Percentiles rank a stretch among this genome's conserved stretches.
These are phyloP conservation scores for Nadsonia starkeyi-henricii DNA, from an alignment of 1,139 yeast species.

Conservation along the genomic window DNA sequence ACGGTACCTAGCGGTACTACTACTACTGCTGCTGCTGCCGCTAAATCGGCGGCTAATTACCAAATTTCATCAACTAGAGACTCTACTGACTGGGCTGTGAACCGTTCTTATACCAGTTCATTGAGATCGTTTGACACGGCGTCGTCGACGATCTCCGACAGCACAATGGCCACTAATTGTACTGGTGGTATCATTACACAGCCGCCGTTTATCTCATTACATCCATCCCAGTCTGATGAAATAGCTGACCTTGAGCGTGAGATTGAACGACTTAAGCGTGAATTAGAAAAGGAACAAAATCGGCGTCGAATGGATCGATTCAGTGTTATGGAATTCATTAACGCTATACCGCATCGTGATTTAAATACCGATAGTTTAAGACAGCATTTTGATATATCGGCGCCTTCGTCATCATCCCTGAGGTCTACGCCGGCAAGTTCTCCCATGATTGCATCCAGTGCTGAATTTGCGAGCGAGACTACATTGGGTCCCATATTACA, in stretches of 20 bases:
- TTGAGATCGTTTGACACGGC: neutral
- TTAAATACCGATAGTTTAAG: neutral
- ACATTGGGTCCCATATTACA: neutral
- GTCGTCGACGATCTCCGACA: too few relatives aligned
- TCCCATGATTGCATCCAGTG: neutral
- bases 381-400: neutral
- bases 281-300: neutral
- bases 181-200: too few relatives aligned
- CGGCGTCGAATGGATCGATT: neutral
- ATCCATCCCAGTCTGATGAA: too few relatives aligned
- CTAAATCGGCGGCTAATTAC: too few relatives aligned
- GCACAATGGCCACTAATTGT: too few relatives aligned
- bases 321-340: neutral
- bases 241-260: neutral
- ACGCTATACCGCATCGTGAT: neutral
- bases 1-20: too few relatives aligned
- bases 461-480: neutral
- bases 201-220: too few relatives aligned
- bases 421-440: neutral
- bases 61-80: too few relatives aligned
- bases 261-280: slow-evolving; percentile 1
- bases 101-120: neutral
- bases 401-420: neutral
- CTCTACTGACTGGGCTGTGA: too few relatives aligned
- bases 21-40: too few relatives aligned